Evolutionary conservation across 139 green algal species (phyloP).

Genomic region (Closterium sp.): DNA sequence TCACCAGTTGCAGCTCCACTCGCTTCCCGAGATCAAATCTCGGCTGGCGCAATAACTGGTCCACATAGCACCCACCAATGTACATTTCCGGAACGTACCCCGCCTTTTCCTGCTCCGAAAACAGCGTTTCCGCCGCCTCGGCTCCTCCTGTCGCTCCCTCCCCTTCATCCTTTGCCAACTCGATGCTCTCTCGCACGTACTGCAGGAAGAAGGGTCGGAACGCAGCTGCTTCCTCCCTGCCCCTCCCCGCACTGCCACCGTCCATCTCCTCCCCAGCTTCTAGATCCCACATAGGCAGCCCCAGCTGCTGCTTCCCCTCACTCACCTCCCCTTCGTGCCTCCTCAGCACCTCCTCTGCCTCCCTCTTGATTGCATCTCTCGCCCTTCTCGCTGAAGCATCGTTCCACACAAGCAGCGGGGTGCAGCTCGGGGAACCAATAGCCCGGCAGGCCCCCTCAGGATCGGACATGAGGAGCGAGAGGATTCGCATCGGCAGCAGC

Average conservation of each 20-base stretch:
- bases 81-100: slow-evolving; percentile 44
- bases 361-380: not conserved
- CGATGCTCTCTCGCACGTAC: slow-evolving; percentile 3
- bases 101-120: slow-evolving; percentile 28
- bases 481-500: slow-evolving; percentile 28
- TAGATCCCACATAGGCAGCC: slow-evolving; percentile 20
- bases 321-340: not conserved
- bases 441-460: not conserved
- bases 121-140: not conserved
- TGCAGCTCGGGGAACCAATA: not conserved
- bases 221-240: not conserved
- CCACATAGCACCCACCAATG: slow-evolving; percentile 39
- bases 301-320: not conserved
- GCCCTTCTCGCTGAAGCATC: not conserved
- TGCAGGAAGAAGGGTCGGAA: slow-evolving; percentile 26
- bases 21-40: slow-evolving; percentile 9
- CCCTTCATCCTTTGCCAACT: not conserved
- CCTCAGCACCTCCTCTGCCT: not conserved
- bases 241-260: not conserved
- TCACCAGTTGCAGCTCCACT: slow-evolving; percentile 21
- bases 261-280: not conserved
- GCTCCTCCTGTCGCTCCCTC: not conserved
- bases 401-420: slow-evolving; percentile 19
- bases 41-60: slow-evolving; percentile 43
- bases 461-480: slow-evolving; percentile 18